Evolutionary conservation across 352 stramenopile genomes (phyloP).

Genomic region (Phytophthora fragariaefolia): DNA sequence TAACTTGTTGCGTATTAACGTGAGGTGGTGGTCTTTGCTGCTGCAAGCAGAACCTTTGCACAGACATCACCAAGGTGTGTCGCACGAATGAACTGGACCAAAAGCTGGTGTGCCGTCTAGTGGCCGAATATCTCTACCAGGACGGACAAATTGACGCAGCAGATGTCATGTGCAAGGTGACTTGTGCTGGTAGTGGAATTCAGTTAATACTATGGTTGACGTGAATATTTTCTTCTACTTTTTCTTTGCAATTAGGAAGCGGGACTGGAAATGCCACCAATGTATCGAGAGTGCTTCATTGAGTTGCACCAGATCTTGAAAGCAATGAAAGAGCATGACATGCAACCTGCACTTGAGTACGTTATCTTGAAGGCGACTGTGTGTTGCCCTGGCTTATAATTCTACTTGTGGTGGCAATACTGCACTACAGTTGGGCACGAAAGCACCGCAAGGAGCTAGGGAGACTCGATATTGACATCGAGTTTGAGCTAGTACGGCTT

Average conservation of each 20-base stretch:
- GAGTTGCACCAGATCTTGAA: slow-evolving; percentile 73
- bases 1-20: neutral
- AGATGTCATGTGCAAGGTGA: slow-evolving; percentile 73
- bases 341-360: slow-evolving; percentile 72
- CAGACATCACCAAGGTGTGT: slow-evolving; percentile 74
- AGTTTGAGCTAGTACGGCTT: slow-evolving; percentile 86
- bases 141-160: slow-evolving; percentile 78
- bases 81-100: slow-evolving; percentile 67
- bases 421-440: slow-evolving; percentile 61
- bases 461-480: slow-evolving; percentile 67
- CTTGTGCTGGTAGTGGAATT: neutral
- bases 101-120: slow-evolving; percentile 64
- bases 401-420: slow-evolving; percentile 10
- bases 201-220: neutral
- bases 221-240: too few relatives aligned
- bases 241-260: slow-evolving; percentile 65
- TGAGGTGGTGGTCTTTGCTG: slow-evolving; percentile 2
- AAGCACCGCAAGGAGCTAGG: slow-evolving; percentile 59
- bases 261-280: slow-evolving; percentile 51
- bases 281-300: slow-evolving; percentile 71
- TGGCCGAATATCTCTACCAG: slow-evolving; percentile 83
- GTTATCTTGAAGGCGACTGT: slow-evolving; percentile 13
- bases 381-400: neutral
- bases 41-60: slow-evolving; percentile 54
- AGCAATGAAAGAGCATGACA: slow-evolving; percentile 67